A percentile compares a stretch with the other conserved stretches of the same genome.
Evolutionary conservation across 1,284 basidiomycete species (phyloP).

Genomic region (Entoloma clypeatum): DNA sequence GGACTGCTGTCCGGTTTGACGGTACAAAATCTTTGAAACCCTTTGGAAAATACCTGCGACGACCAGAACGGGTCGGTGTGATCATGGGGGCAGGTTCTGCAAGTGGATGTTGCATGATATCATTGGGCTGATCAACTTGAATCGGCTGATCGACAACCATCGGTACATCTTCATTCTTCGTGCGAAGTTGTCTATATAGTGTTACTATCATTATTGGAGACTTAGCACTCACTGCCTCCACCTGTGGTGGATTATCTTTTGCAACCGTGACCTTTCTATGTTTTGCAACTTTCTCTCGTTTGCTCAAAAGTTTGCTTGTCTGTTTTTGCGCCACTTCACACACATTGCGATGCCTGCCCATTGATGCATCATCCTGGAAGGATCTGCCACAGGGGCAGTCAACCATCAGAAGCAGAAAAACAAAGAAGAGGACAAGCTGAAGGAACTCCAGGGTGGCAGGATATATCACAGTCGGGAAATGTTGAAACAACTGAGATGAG

Average conservation of each 20-base stretch:
- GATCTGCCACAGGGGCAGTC: too few species aligned
- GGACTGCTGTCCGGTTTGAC: constrained; percentile 1
- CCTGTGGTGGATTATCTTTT: not conserved
- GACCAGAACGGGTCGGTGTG: not conserved
- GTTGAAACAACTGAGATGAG: too few species aligned
- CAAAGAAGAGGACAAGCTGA: too few species aligned
- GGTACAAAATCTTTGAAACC: constrained; percentile 1
- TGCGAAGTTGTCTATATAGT: not conserved
- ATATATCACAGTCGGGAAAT: too few species aligned
- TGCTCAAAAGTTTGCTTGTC: not conserved
- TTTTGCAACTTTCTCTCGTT: not conserved
- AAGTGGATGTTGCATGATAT: not conserved
- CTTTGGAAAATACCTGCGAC: not conserved
- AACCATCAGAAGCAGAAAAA: too few species aligned
- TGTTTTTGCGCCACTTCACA: not conserved
- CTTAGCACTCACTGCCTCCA: constrained; percentile 4
- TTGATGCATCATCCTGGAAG: constrained; percentile 1
- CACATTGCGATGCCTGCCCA: not conserved
- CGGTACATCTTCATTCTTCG: not conserved
- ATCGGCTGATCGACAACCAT: not conserved
- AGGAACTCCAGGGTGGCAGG: too few species aligned
- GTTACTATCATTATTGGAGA: too few species aligned
- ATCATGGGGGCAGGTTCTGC: not conserved
- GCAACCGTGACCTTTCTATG: not conserved
- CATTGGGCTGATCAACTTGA: constrained; percentile 1